phyloP scores from a whole-genome alignment of 768 basidiomycete species.

The Suillus plorans region DNA sequence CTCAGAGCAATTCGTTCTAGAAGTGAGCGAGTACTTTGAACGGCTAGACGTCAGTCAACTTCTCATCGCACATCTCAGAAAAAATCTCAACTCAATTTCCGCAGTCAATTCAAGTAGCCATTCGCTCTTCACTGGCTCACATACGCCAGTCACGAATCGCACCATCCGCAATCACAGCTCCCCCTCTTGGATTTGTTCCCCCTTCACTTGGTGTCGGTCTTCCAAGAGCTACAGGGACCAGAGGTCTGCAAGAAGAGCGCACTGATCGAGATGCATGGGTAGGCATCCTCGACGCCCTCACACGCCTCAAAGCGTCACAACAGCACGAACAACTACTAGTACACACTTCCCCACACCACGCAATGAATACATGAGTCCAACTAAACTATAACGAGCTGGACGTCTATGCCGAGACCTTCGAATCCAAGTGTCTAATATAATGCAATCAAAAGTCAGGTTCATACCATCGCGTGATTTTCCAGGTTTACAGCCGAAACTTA shows the following conservation, averaged over 20 bases:
- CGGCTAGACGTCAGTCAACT: slow-evolving; percentile 65
- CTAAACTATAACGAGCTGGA: background rate
- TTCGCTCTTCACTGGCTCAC: slow-evolving; percentile 79
- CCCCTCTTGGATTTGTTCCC: slow-evolving; percentile 68
- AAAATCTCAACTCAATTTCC: background rate
- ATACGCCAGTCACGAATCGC: slow-evolving; percentile 81
- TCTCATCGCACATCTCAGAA: background rate
- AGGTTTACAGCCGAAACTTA: slow-evolving; percentile 26
- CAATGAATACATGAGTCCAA: background rate
- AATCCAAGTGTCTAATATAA: slow-evolving; percentile 4
- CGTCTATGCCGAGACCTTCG: background rate
- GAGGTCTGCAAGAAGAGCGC: slow-evolving; percentile 76
- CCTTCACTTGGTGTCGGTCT: slow-evolving; percentile 78
- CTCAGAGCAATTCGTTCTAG: slow-evolving; percentile 81
- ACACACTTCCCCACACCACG: no score
- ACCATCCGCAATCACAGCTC: slow-evolving; percentile 85
- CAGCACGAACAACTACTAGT: slow-evolving; percentile 21
- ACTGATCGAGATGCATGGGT: slow-evolving; percentile 78
- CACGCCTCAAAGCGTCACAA: slow-evolving; percentile 53
- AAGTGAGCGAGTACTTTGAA: slow-evolving; percentile 85
- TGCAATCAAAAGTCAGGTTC: slow-evolving; percentile 8
- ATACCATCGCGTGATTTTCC: slow-evolving; percentile 8
- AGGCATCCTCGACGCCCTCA: slow-evolving; percentile 67
- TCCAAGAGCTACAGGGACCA: slow-evolving; percentile 42
- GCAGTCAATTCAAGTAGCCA: slow-evolving; percentile 72